Evolutionary conservation across 371 early-diverging fungal species (phyloP).

Genomic region (Mucor indicus): DNA sequence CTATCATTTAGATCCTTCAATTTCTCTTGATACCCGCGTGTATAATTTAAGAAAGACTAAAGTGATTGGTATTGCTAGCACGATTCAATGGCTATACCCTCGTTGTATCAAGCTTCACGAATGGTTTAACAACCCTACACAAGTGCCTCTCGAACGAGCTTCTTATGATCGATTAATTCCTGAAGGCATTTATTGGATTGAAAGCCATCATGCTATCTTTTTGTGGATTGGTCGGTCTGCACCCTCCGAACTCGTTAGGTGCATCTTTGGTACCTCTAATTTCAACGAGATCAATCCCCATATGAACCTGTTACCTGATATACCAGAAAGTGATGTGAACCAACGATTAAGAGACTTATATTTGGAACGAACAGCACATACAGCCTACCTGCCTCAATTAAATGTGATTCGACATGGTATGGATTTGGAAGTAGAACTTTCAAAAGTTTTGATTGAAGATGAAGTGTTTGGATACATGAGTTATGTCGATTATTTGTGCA

Average conservation of each 20-base stretch:
- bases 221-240: slow-evolving; percentile 36
- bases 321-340: slow-evolving; percentile 1
- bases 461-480: slow-evolving; percentile 79
- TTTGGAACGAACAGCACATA: background rate
- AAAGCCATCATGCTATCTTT: slow-evolving; percentile 17
- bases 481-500: slow-evolving; percentile 91
- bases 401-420: slow-evolving; percentile 59
- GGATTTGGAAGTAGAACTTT: slow-evolving; percentile 69
- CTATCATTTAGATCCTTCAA: slow-evolving; percentile 27
- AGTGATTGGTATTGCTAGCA: slow-evolving; percentile 64
- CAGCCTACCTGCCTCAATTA: slow-evolving; percentile 34
- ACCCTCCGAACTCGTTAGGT: slow-evolving; percentile 11
- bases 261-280: slow-evolving; percentile 23
- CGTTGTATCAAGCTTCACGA: slow-evolving; percentile 52
- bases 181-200: slow-evolving; percentile 68
- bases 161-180: slow-evolving; percentile 74
- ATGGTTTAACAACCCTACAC: slow-evolving; percentile 5
- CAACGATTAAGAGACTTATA: slow-evolving; percentile 7
- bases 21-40: slow-evolving; percentile 71
- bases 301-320: slow-evolving; percentile 7
- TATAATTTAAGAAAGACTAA: slow-evolving; percentile 74
- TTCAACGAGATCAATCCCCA: slow-evolving; percentile 13
- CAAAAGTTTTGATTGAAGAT: slow-evolving; percentile 71
- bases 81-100: slow-evolving; percentile 82
- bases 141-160: slow-evolving; percentile 58